Base-by-base conservation (phyloP, 345 rosid genomes). In the Populus ilicifolia region DNA sequence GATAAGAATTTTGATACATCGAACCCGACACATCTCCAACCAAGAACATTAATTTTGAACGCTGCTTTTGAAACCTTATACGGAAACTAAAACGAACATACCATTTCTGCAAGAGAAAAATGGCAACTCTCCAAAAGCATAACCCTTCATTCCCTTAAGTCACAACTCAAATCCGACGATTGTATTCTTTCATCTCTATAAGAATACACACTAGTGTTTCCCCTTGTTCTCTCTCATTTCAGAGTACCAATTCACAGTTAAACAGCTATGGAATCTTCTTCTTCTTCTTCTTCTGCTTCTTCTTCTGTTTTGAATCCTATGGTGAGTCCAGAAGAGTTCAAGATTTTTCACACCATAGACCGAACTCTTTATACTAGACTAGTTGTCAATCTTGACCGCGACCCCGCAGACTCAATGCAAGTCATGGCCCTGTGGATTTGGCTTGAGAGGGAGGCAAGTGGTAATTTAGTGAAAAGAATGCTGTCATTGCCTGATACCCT, bases 351-450 rank as follows among this genome's bases (percentile, higher is more conserved):
- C 84, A 79, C n/a, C 74, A 79, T 78, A 9, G 98, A 93, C 56
- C 84, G 98, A 48, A 5, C 2, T 1, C 83, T 89, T 29, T 93
- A 87, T 81, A 11, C 71, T 1, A 74, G 89, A 63, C 89, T 93
- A 5, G 87, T 86, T 46, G 5, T 79, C 59, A 43, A 12, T 33
- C 88, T 93, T 33, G 48, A 75, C 29, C 89, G 89, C 39, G 87
- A 89, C 80, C 87, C 85, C 3, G 38, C 20, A 5, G 80, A 87
- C 52, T 87, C 98, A 8, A 50, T 87, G 75, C 89, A 87, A 5
- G 84, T 89, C 70, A 78, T 91, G 88, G 92, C 89, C 3, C 72
- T 91, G 5, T 84, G 87, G 86, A 38, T 93, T 14, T 93, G 85
- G 86, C 86, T 93, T 3, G 98, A 93, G 78, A 78, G 82, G 21